Evolutionary conservation across 768 basidiomycete species (phyloP).

Genomic region (Amanita subjunquillea): DNA sequence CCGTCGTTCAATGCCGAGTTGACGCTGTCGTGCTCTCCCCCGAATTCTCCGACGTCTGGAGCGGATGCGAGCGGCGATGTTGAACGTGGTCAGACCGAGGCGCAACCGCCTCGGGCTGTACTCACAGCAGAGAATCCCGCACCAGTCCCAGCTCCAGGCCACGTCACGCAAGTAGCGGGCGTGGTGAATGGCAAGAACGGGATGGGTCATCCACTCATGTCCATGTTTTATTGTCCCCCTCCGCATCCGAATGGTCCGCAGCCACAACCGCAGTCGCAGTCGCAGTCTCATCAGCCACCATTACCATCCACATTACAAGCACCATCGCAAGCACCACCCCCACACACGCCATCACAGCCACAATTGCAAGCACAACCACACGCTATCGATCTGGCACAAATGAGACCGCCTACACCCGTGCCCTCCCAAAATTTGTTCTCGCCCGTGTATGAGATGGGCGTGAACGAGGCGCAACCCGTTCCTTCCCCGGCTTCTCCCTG

Average conservation of each 20-base stretch:
- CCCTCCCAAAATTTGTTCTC: background rate
- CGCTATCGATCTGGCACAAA: background rate
- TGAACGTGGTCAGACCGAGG: background rate
- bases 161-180: background rate
- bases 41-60: constrained; percentile 3
- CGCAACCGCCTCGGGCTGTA: too few species aligned
- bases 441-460: background rate
- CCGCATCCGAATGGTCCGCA: background rate
- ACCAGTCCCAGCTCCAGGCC: background rate
- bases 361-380: background rate
- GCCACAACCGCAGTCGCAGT: background rate
- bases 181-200: background rate
- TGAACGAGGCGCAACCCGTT: background rate
- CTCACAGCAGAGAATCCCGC: background rate
- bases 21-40: constrained; percentile 15
- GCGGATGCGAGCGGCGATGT: background rate
- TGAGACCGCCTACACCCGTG: background rate
- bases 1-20: constrained; percentile 28
- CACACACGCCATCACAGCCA: background rate
- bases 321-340: background rate
- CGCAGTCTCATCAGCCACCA: background rate
- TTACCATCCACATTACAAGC: background rate
- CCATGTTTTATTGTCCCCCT: constrained; percentile 20
- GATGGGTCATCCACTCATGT: constrained; percentile 7
- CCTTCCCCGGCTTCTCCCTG: background rate